Conservation (phyloP, 2,329 filamentous ascomycete genomes). For the Aspergillus pseudonomiae region DNA sequence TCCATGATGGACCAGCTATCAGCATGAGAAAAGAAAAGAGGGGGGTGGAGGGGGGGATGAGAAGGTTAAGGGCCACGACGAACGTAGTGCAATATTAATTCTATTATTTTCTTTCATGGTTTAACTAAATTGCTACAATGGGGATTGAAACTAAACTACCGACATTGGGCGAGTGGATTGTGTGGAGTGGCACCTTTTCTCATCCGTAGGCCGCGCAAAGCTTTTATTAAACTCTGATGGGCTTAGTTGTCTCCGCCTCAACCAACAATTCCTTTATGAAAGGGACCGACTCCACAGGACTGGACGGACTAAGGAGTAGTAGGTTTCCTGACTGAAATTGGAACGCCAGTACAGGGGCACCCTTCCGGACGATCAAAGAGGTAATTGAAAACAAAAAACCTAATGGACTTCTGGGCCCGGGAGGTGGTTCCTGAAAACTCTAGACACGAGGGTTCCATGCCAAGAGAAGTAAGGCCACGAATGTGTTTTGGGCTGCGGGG, state of each 20-base stretch:
- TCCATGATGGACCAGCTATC: constrained; percentile 1
- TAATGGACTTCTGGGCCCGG: background rate
- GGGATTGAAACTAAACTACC: constrained; percentile 8
- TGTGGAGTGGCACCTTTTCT: constrained; percentile 7
- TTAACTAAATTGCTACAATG: background rate
- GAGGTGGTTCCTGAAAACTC: constrained; percentile 1
- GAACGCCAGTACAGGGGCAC: background rate
- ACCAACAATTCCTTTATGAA: constrained; percentile 2
- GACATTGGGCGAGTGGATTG: constrained; percentile 1
- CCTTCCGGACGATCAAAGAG: background rate
- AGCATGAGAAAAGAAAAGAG: constrained; percentile 2
- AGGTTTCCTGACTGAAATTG: background rate
- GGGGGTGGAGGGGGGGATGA: background rate
- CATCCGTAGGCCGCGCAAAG: constrained; percentile 8
- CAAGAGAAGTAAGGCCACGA: constrained; percentile 1
- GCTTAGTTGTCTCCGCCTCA: constrained; percentile 1
- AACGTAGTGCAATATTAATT: background rate
- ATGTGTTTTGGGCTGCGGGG: background rate
- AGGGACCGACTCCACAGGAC: background rate
- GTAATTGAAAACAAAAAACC: background rate
- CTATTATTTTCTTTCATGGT: background rate
- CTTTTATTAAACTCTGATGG: constrained; percentile 10
- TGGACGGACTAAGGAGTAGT: background rate
- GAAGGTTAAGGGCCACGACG: background rate
- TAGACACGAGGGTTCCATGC: background rate